A percentile compares a stretch with the other conserved stretches of the same genome.
Conservation (phyloP, 2,329 filamentous ascomycete species). For the Botrytis galanthina region DNA sequence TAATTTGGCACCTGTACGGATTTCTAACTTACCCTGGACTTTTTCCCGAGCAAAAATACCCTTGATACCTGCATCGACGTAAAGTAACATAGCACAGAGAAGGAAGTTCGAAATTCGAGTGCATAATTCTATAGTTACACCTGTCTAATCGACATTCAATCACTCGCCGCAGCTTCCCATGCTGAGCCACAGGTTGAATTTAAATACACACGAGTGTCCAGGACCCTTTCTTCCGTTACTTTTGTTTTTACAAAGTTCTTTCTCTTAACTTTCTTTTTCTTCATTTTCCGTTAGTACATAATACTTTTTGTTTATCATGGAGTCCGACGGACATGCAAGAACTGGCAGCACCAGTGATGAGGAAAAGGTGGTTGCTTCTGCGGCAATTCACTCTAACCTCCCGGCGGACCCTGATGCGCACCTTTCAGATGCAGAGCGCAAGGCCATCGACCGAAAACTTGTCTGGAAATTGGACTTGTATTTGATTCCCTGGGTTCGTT, state of each 20-base stretch:
- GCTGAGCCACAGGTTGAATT: background rate
- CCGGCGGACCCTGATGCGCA: slow-evolving; percentile 60
- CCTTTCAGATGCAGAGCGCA: slow-evolving; percentile 60
- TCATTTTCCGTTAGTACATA: background rate
- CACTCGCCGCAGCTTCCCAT: slow-evolving; percentile 2
- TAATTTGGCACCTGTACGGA: background rate
- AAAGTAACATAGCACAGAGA: slow-evolving; percentile 17
- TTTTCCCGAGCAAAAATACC: background rate
- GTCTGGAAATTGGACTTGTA: slow-evolving; percentile 60
- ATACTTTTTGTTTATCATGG: slow-evolving; percentile 11
- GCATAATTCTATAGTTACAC: background rate
- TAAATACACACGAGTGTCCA: background rate
- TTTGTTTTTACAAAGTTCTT: background rate
- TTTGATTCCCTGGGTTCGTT: slow-evolving; percentile 56
- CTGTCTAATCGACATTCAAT: background rate
- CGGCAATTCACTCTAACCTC: slow-evolving; percentile 4
- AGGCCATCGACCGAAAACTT: slow-evolving; percentile 57
- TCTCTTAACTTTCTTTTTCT: background rate
- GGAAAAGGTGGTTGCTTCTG: slow-evolving; percentile 16
- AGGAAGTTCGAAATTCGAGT: slow-evolving; percentile 4
- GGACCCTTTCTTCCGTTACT: background rate
- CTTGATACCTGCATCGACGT: slow-evolving; percentile 13
- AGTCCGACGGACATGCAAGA: slow-evolving; percentile 6
- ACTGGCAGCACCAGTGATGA: slow-evolving; percentile 16
- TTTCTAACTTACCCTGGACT: background rate